Conservation (phyloP, 73 alveolate genomes). For the Stentor roeselii region DNA sequence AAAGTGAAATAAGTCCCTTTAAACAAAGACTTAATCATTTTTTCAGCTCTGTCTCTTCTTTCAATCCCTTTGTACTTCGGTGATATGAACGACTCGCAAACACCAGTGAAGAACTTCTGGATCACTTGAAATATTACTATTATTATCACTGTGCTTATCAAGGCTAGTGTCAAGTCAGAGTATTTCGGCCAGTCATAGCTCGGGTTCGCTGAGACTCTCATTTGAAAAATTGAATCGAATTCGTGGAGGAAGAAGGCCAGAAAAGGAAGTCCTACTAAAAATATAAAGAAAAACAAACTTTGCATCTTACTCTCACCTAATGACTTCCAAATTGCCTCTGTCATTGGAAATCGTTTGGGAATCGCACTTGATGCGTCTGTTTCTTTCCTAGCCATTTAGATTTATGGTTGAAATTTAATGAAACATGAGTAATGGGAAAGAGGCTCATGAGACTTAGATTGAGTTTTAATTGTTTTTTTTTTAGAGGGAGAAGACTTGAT, state of each 20-base stretch:
- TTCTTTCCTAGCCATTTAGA: neutral
- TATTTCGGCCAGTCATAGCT: neutral
- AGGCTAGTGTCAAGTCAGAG: neutral
- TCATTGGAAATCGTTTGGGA: conserved; percentile 10
- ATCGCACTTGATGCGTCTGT: neutral
- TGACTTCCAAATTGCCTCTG: neutral
- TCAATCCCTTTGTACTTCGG: conserved; percentile 11
- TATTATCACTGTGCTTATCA: neutral
- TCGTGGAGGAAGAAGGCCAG: conserved; percentile 11
- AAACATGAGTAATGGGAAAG: neutral
- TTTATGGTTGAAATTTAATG: neutral
- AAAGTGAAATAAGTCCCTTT: neutral
- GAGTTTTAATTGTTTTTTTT: no score
- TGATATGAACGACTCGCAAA: neutral
- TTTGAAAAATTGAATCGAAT: neutral
- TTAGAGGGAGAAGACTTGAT: no score
- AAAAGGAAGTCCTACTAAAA: neutral
- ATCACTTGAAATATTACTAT: neutral
- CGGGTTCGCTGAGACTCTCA: neutral
- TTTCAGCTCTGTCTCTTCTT: neutral
- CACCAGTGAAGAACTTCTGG: neutral
- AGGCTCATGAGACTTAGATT: no score
- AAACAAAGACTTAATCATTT: neutral
- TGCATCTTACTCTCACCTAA: conserved; percentile 13
- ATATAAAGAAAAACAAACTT: neutral